These are phyloP conservation scores for Boeremia lycopersici DNA, from an alignment of 2,329 filamentous ascomycete genomes.

Conservation along the genomic window DNA sequence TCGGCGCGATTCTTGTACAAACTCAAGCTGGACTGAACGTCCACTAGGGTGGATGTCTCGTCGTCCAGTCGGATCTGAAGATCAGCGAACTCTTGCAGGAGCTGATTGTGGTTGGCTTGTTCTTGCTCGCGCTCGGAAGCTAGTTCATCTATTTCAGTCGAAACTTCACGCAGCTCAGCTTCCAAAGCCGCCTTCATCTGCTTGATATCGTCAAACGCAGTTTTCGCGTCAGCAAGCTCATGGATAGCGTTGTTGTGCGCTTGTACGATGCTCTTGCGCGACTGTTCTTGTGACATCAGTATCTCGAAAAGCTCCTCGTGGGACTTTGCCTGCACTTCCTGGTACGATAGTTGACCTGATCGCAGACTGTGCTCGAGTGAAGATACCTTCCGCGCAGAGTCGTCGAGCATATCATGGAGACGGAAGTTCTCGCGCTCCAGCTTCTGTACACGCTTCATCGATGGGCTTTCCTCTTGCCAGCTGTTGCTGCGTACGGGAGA, in stretches of 20 bases:
- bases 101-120: constrained; percentile 80
- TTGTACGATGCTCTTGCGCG: constrained; percentile 78
- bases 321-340: constrained; percentile 89
- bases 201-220: constrained; percentile 84
- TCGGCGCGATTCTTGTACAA: constrained; percentile 92
- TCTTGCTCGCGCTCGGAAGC: constrained; percentile 82
- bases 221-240: constrained; percentile 85
- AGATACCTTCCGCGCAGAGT: constrained; percentile 91
- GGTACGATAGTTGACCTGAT: constrained; percentile 83
- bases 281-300: constrained; percentile 91
- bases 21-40: constrained; percentile 81
- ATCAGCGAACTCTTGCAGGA: constrained; percentile 91
- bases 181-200: constrained; percentile 80
- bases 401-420: constrained; percentile 91
- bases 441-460: constrained; percentile 81
- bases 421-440: constrained; percentile 90
- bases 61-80: constrained; percentile 91
- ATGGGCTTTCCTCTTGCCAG: constrained; percentile 77
- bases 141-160: constrained; percentile 83
- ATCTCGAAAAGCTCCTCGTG: constrained; percentile 94
- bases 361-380: constrained; percentile 84
- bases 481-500: constrained; percentile 64
- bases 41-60: constrained; percentile 82
- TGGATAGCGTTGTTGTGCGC: constrained; percentile 84
- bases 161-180: constrained; percentile 83